Conservation (phyloP, 2,329 filamentous ascomycete genomes). For the Phaeosphaeria sp. region DNA sequence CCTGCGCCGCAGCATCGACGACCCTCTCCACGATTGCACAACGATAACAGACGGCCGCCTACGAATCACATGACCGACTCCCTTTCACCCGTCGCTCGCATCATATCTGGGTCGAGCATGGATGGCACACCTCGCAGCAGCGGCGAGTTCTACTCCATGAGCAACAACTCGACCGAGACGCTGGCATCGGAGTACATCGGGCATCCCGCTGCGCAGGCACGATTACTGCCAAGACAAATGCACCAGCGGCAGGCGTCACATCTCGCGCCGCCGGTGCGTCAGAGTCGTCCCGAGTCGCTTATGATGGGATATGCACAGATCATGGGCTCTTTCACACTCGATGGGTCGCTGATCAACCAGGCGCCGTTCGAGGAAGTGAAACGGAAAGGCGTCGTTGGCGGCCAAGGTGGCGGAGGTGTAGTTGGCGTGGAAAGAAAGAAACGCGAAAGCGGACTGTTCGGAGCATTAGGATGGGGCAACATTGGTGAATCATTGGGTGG, state of each 20-base stretch:
- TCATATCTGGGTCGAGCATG: slow-evolving; percentile 79
- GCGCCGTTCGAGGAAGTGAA: slow-evolving; percentile 95
- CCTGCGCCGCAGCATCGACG: slow-evolving; percentile 41
- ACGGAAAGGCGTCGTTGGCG: slow-evolving; percentile 86
- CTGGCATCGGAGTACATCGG: slow-evolving; percentile 83
- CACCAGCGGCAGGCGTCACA: slow-evolving; percentile 42
- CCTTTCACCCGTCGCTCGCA: slow-evolving; percentile 67
- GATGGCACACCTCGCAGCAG: slow-evolving; percentile 85
- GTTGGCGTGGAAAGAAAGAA: slow-evolving; percentile 79
- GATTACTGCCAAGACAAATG: slow-evolving; percentile 53
- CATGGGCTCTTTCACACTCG: slow-evolving; percentile 87
- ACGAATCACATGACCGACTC: slow-evolving; percentile 61
- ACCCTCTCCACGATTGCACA: slow-evolving; percentile 30
- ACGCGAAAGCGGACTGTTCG: slow-evolving; percentile 79
- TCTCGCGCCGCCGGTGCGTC: slow-evolving; percentile 39
- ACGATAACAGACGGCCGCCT: slow-evolving; percentile 16
- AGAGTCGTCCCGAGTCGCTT: slow-evolving; percentile 71
- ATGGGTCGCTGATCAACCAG: slow-evolving; percentile 89
- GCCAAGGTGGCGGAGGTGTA: slow-evolving; percentile 82
- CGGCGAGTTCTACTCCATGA: slow-evolving; percentile 91
- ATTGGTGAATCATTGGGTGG: slow-evolving; percentile 89
- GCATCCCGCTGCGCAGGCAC: slow-evolving; percentile 49
- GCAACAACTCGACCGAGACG: slow-evolving; percentile 94
- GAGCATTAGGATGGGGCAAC: slow-evolving; percentile 84
- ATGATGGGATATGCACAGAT: slow-evolving; percentile 99